A percentile compares a stretch with the other conserved stretches of the same genome.
Evolutionary conservation across 1,284 basidiomycete genomes (phyloP).

Genomic region (Boletus sp.): DNA sequence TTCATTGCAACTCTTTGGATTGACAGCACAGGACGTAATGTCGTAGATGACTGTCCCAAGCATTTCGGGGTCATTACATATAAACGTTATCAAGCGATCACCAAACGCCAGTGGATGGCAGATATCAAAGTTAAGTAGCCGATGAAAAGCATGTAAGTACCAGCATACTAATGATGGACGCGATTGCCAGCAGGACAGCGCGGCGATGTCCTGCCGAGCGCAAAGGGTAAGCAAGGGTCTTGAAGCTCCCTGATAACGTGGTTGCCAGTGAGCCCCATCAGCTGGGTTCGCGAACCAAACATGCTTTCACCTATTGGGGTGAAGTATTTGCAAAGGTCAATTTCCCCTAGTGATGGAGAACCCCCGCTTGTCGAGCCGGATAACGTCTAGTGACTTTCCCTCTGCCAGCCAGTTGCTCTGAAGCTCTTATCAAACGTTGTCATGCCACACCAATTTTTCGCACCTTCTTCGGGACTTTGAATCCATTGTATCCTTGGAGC

Average conservation of each 20-base stretch:
- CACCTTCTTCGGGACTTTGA: neutral
- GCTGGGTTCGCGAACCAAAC: too few relatives aligned
- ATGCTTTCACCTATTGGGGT: neutral
- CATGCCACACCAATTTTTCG: neutral
- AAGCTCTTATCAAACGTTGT: neutral
- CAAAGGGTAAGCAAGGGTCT: neutral
- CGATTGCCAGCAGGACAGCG: constrained; percentile 2
- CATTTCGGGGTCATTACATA: neutral
- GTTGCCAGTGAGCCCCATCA: neutral
- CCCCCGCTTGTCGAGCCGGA: neutral
- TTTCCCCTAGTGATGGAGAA: neutral
- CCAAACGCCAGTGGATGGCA: too few relatives aligned
- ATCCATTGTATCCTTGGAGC: neutral
- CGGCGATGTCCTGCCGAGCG: neutral
- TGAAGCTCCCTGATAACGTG: neutral
- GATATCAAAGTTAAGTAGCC: neutral
- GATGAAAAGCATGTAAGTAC: constrained; percentile 10
- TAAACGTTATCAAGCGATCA: neutral
- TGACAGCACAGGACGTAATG: too few relatives aligned
- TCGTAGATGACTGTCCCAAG: neutral
- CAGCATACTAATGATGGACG: neutral
- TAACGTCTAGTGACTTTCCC: neutral
- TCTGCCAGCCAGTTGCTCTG: neutral
- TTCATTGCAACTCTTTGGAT: too few relatives aligned
- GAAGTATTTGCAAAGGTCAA: neutral